A percentile compares a stretch with the other conserved stretches of the same genome.
Conservation (phyloP, 805 yeast species). For the Kodamaea laetipori region DNA sequence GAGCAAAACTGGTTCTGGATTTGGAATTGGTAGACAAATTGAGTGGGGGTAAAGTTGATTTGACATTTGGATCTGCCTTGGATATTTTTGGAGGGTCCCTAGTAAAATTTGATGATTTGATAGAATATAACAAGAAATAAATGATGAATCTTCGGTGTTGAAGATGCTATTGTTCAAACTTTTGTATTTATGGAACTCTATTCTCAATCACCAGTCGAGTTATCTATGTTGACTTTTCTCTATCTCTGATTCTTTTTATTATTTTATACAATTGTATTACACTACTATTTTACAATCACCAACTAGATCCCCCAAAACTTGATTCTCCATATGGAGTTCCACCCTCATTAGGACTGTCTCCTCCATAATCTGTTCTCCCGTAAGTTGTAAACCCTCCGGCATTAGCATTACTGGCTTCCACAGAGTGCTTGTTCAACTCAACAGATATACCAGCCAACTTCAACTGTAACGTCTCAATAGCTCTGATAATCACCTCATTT, state of each 20-base stretch:
- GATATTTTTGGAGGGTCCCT: conserved; percentile 92
- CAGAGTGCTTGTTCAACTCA: conserved; percentile 55
- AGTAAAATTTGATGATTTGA: conserved; percentile 75
- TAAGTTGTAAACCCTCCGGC: conserved; percentile 52
- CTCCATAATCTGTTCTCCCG: conserved; percentile 35
- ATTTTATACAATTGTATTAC: no score
- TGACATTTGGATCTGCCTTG: conserved; percentile 89
- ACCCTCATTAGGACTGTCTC: conserved; percentile 35
- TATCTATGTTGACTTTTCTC: no score
- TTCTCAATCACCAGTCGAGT: no score
- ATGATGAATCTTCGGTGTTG: no score
- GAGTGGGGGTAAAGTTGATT: conserved; percentile 82
- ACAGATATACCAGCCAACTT: conserved; percentile 86
- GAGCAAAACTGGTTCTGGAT: conserved; percentile 78
- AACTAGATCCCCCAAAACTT: conserved; percentile 18
- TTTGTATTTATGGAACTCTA: no score
- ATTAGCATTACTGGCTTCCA: conserved; percentile 44
- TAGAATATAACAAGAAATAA: conserved; percentile 24
- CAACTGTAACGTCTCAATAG: conserved; percentile 81
- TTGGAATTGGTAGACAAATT: conserved; percentile 62
- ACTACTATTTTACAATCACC: conserved; percentile 9
- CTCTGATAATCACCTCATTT: conserved; percentile 83
- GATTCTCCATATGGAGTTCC: conserved; percentile 22
- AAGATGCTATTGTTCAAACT: no score
- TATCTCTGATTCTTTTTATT: background rate